Percentiles rank a stretch among this genome's conserved stretches.
Evolutionary conservation across 345 rosid genomes (phyloP).

Genomic region (Hibiscus syriacus): DNA sequence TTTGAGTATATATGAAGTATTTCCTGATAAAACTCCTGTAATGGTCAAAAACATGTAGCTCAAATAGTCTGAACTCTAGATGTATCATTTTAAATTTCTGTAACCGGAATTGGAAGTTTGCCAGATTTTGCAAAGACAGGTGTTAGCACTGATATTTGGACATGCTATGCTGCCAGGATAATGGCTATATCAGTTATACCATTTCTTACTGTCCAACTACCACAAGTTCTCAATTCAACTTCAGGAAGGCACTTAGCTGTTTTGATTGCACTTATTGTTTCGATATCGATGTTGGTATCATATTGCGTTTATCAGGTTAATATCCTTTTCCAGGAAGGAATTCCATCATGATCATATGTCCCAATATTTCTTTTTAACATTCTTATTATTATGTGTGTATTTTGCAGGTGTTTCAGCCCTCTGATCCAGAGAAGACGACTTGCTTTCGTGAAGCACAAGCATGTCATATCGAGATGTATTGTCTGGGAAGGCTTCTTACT

Average conservation of each 20-base stretch:
- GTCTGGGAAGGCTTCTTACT: no score
- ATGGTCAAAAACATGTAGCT: not conserved
- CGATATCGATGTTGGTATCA: constrained; percentile 47
- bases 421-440: constrained; percentile 75
- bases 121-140: no score
- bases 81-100: no score
- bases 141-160: no score
- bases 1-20: constrained; percentile 40
- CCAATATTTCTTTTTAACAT: not conserved
- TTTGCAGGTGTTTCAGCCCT: constrained; percentile 62
- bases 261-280: no score
- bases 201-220: constrained; percentile 74
- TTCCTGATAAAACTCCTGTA: constrained; percentile 56
- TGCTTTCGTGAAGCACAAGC: constrained; percentile 69
- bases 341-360: not conserved
- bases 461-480: constrained; percentile 64
- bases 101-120: no score
- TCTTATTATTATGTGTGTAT: constrained; percentile 10
- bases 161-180: constrained; percentile 79
- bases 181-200: constrained; percentile 81
- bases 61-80: no score
- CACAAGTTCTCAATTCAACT: no score
- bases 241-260: no score
- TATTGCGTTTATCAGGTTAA: constrained; percentile 90
- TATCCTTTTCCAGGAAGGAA: not conserved